Conservation (phyloP, 768 basidiomycete species). For the Russula sp. region DNA sequence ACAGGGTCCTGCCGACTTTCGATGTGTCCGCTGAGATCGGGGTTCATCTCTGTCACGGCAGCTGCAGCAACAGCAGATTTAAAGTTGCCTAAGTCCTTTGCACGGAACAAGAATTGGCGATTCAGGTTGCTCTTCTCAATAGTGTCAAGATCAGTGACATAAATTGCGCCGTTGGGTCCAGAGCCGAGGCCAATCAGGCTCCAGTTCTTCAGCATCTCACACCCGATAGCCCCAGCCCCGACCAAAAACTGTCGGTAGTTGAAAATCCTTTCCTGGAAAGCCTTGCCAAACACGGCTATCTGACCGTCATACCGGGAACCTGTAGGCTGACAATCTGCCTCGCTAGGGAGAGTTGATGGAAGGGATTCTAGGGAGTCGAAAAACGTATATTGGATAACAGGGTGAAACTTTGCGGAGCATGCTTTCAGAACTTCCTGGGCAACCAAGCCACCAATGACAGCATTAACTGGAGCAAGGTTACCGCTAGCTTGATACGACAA, state of each 20-base stretch:
- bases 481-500: conserved; percentile 88
- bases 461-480: conserved; percentile 82
- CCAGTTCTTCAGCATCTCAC: conserved; percentile 99
- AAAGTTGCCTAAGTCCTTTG: conserved; percentile 95
- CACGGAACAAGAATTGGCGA: conserved; percentile 93
- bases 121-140: conserved; percentile 99
- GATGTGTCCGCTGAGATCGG: conserved; percentile 80
- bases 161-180: conserved; percentile 69
- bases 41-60: conserved; percentile 95
- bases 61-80: conserved; percentile 90
- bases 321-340: conserved; percentile 73
- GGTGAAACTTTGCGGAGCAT: conserved; percentile 95
- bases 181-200: conserved; percentile 94
- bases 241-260: conserved; percentile 93
- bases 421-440: conserved; percentile 98
- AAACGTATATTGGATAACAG: conserved; percentile 91
- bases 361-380: conserved; percentile 97
- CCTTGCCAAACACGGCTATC: conserved; percentile 90
- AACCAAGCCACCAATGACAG: conserved; percentile 94
- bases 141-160: conserved; percentile 95
- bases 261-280: conserved; percentile 87
- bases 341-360: conserved; percentile 65
- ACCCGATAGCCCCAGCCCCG: conserved; percentile 98
- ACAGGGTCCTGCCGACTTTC: conserved; percentile 87
- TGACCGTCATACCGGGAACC: conserved; percentile 89